Evolutionary conservation across 768 basidiomycete species (phyloP).

Genomic region (Leucosporidium yakuticum): DNA sequence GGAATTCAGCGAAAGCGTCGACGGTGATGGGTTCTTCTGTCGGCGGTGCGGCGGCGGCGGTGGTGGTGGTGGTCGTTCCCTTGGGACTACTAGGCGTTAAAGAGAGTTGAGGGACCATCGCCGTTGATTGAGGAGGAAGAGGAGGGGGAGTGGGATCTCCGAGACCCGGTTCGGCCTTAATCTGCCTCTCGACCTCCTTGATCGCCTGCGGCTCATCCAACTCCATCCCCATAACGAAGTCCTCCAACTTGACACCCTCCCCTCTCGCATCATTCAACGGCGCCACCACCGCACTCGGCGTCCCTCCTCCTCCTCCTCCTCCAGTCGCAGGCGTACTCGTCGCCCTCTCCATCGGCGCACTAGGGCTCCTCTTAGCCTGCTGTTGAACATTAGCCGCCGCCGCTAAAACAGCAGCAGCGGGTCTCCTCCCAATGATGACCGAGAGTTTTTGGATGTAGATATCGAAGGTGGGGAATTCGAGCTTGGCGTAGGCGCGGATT

Average conservation of each 20-base stretch:
- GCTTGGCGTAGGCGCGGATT: constrained; percentile 76
- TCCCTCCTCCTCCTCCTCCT: neutral
- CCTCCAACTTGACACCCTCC: constrained; percentile 6
- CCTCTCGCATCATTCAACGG: neutral
- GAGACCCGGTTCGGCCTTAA: constrained; percentile 10
- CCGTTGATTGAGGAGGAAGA: no score
- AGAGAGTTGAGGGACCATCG: no score
- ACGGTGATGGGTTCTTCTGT: neutral
- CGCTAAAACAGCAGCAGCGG: constrained; percentile 37
- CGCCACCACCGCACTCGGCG: neutral
- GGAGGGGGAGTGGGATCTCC: no score
- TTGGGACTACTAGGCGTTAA: no score
- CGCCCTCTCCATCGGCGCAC: neutral
- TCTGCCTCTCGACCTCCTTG: neutral
- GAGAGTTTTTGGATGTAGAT: constrained; percentile 95
- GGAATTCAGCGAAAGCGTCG: constrained; percentile 16
- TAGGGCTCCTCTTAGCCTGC: no score
- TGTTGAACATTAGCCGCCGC: neutral
- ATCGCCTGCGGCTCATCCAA: neutral
- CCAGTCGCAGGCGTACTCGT: neutral
- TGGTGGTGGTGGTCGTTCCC: no score
- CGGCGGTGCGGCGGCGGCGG: neutral
- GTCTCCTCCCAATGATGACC: constrained; percentile 88
- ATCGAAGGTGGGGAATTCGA: constrained; percentile 87
- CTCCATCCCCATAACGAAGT: neutral